Percentiles rank a stretch among this genome's conserved stretches.
Conservation (phyloP, 2,329 filamentous ascomycete genomes). For the Penicillium decumbens region DNA sequence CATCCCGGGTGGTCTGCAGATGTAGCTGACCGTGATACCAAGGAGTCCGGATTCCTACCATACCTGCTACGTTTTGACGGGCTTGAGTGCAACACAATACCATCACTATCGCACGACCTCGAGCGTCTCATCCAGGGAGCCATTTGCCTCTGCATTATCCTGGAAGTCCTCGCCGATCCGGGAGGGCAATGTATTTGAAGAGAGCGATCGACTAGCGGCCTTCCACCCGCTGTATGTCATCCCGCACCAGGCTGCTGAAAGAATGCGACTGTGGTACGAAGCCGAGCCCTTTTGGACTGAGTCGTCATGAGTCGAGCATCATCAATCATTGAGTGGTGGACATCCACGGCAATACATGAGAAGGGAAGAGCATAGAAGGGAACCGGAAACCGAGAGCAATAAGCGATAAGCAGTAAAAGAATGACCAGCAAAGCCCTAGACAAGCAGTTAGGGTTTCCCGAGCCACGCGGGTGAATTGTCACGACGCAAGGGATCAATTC, state of each 20-base stretch:
- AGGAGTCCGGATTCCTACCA: slow-evolving; percentile 80
- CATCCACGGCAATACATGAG: background rate
- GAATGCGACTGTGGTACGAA: slow-evolving; percentile 62
- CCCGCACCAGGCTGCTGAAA: slow-evolving; percentile 63
- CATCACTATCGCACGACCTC: slow-evolving; percentile 45
- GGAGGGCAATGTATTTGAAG: slow-evolving; percentile 61
- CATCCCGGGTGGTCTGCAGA: background rate
- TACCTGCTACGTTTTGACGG: slow-evolving; percentile 84
- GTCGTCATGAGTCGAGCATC: background rate
- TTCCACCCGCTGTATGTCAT: slow-evolving; percentile 85
- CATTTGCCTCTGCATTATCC: slow-evolving; percentile 37
- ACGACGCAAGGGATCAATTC: slow-evolving; percentile 13
- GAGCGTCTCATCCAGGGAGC: slow-evolving; percentile 28
- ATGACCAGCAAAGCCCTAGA: background rate
- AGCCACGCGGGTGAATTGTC: slow-evolving; percentile 10
- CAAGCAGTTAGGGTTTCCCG: background rate
- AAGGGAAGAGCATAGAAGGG: background rate
- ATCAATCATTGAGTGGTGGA: background rate
- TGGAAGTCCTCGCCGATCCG: slow-evolving; percentile 39
- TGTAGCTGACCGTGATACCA: slow-evolving; percentile 36
- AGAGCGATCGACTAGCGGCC: slow-evolving; percentile 63
- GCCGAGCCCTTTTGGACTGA: slow-evolving; percentile 19
- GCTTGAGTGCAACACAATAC: slow-evolving; percentile 77
- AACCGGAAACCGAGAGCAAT: background rate
- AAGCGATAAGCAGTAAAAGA: background rate